Percentiles rank a stretch among this genome's conserved stretches.
These are phyloP conservation scores for Calonectria crousiana DNA, from an alignment of 2,329 filamentous ascomycete species.

Conservation along the genomic window DNA sequence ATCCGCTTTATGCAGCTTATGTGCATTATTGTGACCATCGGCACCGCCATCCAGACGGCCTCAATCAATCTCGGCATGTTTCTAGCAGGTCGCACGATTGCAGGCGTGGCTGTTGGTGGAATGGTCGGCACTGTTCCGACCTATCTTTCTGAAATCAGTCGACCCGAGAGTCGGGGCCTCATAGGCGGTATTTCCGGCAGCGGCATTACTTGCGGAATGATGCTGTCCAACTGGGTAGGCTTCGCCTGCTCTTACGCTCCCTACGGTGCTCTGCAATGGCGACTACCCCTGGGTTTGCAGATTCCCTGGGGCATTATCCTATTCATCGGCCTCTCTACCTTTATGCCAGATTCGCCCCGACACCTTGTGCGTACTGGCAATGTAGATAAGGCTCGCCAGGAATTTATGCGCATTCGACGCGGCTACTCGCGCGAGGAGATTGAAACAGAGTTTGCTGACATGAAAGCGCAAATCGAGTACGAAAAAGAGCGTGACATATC, in stretches of 20 bases:
- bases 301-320: background rate
- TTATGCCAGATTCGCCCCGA: background rate
- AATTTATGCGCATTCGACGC: background rate
- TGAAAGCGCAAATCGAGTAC: background rate
- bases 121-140: background rate
- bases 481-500: background rate
- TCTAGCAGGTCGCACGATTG: background rate
- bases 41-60: background rate
- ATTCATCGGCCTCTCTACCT: background rate
- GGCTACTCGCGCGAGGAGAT: background rate
- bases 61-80: constrained; percentile 5
- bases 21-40: constrained; percentile 3
- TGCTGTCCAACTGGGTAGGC: constrained; percentile 1
- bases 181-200: constrained; percentile 1
- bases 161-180: background rate
- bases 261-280: background rate
- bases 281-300: background rate
- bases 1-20: constrained; percentile 2
- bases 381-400: background rate
- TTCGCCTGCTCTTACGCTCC: background rate
- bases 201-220: background rate
- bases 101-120: background rate
- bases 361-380: background rate
- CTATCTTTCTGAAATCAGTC: background rate
- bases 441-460: background rate